A percentile compares a stretch with the other conserved stretches of the same genome.
Conservation (phyloP, 345 rosid species). For the Geranium rotundifolium region DNA sequence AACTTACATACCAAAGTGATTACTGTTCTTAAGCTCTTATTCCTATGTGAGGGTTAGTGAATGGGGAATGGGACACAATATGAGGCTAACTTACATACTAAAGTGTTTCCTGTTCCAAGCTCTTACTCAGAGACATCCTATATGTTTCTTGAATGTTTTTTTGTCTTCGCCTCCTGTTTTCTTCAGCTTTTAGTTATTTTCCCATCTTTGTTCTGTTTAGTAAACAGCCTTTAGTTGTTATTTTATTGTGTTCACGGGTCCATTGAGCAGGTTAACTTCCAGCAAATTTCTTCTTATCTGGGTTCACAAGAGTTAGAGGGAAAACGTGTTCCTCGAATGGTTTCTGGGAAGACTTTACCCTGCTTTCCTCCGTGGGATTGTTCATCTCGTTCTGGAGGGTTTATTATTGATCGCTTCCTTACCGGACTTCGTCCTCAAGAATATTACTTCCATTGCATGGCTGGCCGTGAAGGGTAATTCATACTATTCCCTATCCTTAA, state of each 20-base stretch:
- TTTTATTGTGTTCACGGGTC: not conserved
- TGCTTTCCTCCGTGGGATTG: constrained; percentile 97
- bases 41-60: too few species aligned
- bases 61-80: too few species aligned
- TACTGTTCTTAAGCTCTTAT: too few species aligned
- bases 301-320: constrained; percentile 99
- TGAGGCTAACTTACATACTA: too few species aligned
- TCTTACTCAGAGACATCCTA: too few species aligned
- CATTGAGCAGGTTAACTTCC: constrained; percentile 82
- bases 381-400: constrained; percentile 96
- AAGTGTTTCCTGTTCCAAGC: too few species aligned
- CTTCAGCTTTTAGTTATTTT: too few species aligned
- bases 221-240: too few species aligned
- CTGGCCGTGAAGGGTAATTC: constrained; percentile 96
- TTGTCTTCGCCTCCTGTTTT: too few species aligned
- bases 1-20: too few species aligned
- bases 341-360: constrained; percentile 96
- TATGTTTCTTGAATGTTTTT: too few species aligned
- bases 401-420: constrained; percentile 86
- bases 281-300: constrained; percentile 89
- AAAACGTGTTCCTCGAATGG: constrained; percentile 95
- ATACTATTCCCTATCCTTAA: not conserved
- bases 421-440: constrained; percentile 99
- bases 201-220: too few species aligned
- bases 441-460: constrained; percentile 99